Evolutionary conservation across 352 stramenopile species (phyloP).

Genomic region (Peronospora destructor): DNA sequence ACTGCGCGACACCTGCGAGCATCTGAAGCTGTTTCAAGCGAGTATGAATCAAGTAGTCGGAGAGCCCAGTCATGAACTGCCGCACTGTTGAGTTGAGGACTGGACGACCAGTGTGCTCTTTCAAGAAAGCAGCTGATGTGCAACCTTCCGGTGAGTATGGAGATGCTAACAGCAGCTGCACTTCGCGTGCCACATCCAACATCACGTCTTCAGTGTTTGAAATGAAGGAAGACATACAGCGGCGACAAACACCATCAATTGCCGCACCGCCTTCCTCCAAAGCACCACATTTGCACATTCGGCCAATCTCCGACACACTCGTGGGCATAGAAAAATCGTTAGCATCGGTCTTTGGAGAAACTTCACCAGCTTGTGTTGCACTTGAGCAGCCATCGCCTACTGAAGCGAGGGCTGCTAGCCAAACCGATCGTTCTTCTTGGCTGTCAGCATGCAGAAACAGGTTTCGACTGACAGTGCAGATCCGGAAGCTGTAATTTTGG

Average conservation of each 20-base stretch:
- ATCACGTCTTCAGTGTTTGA: constrained; percentile 70
- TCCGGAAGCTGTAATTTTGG: constrained; percentile 75
- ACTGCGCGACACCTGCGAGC: constrained; percentile 43
- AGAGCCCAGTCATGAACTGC: constrained; percentile 73
- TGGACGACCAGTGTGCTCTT: constrained; percentile 43
- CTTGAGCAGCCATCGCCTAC: constrained; percentile 37
- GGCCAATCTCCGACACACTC: constrained; percentile 35
- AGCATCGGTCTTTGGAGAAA: constrained; percentile 13
- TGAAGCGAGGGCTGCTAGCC: constrained; percentile 62
- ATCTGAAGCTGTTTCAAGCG: constrained; percentile 69
- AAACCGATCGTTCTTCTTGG: constrained; percentile 77
- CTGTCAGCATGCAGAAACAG: constrained; percentile 78
- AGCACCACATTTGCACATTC: constrained; percentile 54
- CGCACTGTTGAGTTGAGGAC: constrained; percentile 49
- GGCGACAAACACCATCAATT: constrained; percentile 46
- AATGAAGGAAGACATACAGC: constrained; percentile 77
- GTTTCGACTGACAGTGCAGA: constrained; percentile 48
- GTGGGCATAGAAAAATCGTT: constrained; percentile 26
- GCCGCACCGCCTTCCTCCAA: constrained; percentile 21
- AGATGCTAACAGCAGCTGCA: constrained; percentile 75
- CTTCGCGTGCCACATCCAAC: constrained; percentile 66
- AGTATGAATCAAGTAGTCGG: constrained; percentile 76
- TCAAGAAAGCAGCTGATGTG: constrained; percentile 65
- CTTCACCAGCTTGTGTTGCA: constrained; percentile 13
- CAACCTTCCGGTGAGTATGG: constrained; percentile 80